A percentile compares a stretch with the other conserved stretches of the same genome.
These are phyloP conservation scores for Lachnellula occidentalis DNA, from an alignment of 2,329 filamentous ascomycete genomes.

Conservation along the genomic window DNA sequence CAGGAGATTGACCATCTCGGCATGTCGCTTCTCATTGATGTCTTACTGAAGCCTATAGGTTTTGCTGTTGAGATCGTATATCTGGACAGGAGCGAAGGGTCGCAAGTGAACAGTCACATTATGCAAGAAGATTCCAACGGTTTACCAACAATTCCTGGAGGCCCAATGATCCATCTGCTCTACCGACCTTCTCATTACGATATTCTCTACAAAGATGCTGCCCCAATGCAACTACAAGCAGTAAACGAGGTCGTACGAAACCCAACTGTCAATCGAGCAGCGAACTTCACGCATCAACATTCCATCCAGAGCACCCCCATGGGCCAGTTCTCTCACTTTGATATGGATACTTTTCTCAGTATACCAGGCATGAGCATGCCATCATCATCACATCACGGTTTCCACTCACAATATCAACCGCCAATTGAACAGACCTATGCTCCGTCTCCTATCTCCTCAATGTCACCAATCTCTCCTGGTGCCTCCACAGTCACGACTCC, in stretches of 20 bases:
- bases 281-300: slow-evolving; percentile 42
- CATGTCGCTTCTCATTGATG: slow-evolving; percentile 68
- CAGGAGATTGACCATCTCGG: slow-evolving; percentile 91
- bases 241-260: slow-evolving; percentile 22
- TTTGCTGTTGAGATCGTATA: slow-evolving; percentile 86
- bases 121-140: slow-evolving; percentile 37
- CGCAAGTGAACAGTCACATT: slow-evolving; percentile 59
- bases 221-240: slow-evolving; percentile 19
- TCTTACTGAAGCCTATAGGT: slow-evolving; percentile 71
- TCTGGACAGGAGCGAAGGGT: slow-evolving; percentile 77
- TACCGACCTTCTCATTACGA: slow-evolving; percentile 87
- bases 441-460: slow-evolving; percentile 23
- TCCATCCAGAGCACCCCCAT: slow-evolving; percentile 36
- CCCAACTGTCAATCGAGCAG: slow-evolving; percentile 48
- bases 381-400: slow-evolving; percentile 21
- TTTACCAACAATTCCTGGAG: slow-evolving; percentile 32
- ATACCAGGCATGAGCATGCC: slow-evolving; percentile 28
- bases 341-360: slow-evolving; percentile 22
- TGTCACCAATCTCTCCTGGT: slow-evolving; percentile 27
- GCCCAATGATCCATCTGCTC: slow-evolving; percentile 50
- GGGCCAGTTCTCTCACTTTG: slow-evolving; percentile 33
- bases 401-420: slow-evolving; percentile 19
- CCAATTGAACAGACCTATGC: slow-evolving; percentile 24
- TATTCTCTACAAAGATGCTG: slow-evolving; percentile 67
- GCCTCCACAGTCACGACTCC: slow-evolving; percentile 19